Evolutionary conservation across 495 filamentous ascomycete species (phyloP), one percentile per base, ranked within the genome.

Genomic region (Xylona heveae): DNA sequence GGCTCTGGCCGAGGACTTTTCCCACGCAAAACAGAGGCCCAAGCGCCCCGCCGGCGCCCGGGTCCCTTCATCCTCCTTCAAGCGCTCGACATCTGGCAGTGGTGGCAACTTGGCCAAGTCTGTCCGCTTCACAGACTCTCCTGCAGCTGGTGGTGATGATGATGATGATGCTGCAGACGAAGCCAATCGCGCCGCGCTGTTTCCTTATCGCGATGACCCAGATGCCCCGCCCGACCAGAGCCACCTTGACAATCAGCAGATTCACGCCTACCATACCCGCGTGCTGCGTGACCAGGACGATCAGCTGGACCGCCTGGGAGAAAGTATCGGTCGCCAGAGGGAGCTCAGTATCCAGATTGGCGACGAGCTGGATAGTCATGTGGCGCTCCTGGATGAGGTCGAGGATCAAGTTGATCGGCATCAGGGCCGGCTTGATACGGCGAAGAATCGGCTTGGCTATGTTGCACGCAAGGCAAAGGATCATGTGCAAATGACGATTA

Each of bases 341-440:
- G 80, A 95, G 54, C 59, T 97, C 42, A 80, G 74, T 42, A 88
- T 94, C 47, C 79, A 83, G 58, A 97, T 97, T 46, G 88, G 88
- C 16, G 78, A 95, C 48, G 88, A 97, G 60, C 58, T 97, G 16
- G 88, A 97, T 38, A 70, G 68, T 39, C 88, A 97, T 46, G 78
- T 88, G 15, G 54, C 72, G 45, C 55, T 97, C 57, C 58, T 97
- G 24, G 88, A 90, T 53, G 84, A 84, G 33, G 73, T 90, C 40
- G 88, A 94, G 38, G 61, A 61, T 16, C 61, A 71, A 36, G 75
- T 84, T 22, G 82, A 91, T 43, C 59, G 88, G 34, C 85, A 95
- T 56, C 64, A 71, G 49, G 56, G 52, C 15, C 71, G 75, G 24
- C 53, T 97, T 27, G 66, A 78, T 39, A 61, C 73, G 13, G 88